Evolutionary conservation across 148 eudicot genomes (phyloP), one percentile per base, ranked within the genome.

Genomic region (Gaultheria prostrata): DNA sequence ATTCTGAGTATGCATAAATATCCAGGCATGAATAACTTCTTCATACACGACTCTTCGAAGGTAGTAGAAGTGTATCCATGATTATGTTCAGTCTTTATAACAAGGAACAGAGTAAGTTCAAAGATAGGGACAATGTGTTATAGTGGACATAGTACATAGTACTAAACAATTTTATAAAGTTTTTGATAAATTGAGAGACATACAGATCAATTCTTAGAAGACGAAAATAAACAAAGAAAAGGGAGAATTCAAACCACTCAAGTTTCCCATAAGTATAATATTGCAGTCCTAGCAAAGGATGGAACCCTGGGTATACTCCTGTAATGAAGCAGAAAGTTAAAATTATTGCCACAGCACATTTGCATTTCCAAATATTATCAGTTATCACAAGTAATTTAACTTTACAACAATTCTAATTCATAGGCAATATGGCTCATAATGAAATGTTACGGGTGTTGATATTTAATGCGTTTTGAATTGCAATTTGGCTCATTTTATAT

Each of bases 261-360:
- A 97, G 93, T 87, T 97, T 97, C 45, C 99, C 99, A 48, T 95
- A 89, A 59, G 94, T 92, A 87, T 93, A 97, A 80, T 94, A 93
- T 76, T 97, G 99, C 88, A 97, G 86, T 75, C 99, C 99, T 85
- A 90, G 93, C 91, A 90, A 88, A 26, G 99, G 99, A 91, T 97
- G 97, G 84, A 88, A 84, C 82, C 89, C 92, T 63, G 92, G 88
- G 83, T 97, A 97, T 13, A 85, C 98, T 89, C 89, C 99, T 97
- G 93, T n/a, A 65, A 4, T 48, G 26, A 85, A 82, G 32, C 12
- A 72, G 49, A 86, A 30, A 57, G 49, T 17, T n/a, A 12, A 79
- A 33, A 76, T 0, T 63, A 54, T 21, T 46, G 24, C 9, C 65
- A 6, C 43, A 53, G 59, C 61, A 77, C 4, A 50, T 53, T 78